phyloP scores from a whole-genome alignment of 805 yeast genomes.

The Saturnispora galanensis region DNA sequence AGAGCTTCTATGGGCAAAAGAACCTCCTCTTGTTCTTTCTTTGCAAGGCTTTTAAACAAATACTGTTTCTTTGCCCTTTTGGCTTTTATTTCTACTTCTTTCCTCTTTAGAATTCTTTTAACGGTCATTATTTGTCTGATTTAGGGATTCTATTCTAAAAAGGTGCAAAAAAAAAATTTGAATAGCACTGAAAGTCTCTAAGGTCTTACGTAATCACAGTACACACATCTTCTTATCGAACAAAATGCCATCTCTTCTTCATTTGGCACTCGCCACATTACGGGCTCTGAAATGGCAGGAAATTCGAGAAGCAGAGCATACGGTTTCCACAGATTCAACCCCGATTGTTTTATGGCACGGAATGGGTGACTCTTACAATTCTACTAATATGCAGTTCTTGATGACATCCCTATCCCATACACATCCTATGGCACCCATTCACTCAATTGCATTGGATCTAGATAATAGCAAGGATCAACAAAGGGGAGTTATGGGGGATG shows the following conservation, averaged over 20 bases:
- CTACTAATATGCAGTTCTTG: slow-evolving; percentile 45
- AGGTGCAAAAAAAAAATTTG: too few relatives aligned
- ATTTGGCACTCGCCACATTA: too few relatives aligned
- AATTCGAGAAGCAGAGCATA: not conserved
- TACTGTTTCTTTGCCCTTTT: slow-evolving; percentile 4
- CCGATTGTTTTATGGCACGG: slow-evolving; percentile 76
- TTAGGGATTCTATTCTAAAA: not conserved
- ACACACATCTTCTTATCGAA: not conserved
- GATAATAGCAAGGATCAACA: slow-evolving; percentile 45
- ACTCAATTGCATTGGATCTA: slow-evolving; percentile 42
- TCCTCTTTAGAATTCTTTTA: slow-evolving; percentile 4
- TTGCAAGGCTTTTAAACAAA: slow-evolving; percentile 12
- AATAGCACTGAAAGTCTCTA: too few relatives aligned
- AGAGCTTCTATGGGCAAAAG: slow-evolving; percentile 24
- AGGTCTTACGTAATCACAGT: too few relatives aligned
- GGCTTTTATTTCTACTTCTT: not conserved
- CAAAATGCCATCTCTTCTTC: not conserved
- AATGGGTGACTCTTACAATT: slow-evolving; percentile 64
- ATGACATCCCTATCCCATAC: slow-evolving; percentile 31
- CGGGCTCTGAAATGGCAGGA: not conserved
- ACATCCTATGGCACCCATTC: slow-evolving; percentile 42
- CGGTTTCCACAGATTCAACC: slow-evolving; percentile 5
- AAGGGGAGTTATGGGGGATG: slow-evolving; percentile 49
- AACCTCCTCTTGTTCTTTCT: slow-evolving; percentile 12
- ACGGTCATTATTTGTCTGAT: slow-evolving; percentile 2